Conservation (phyloP, 2,329 filamentous ascomycete genomes). For the Botrytis hyacinthi region DNA sequence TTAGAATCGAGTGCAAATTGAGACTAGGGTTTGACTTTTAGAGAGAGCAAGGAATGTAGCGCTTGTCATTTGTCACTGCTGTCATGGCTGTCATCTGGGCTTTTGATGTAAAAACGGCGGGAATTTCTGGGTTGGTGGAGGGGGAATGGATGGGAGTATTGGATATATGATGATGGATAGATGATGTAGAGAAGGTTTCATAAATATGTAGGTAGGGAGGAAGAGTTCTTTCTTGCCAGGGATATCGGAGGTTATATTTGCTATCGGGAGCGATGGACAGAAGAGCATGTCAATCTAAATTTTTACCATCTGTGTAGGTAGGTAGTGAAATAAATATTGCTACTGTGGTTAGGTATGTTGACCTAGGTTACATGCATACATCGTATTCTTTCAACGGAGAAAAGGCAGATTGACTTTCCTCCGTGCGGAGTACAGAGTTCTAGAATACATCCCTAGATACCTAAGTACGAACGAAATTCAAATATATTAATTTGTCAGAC, state of each 20-base stretch:
- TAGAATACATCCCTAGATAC: background rate
- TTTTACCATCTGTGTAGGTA: background rate
- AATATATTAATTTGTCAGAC: background rate
- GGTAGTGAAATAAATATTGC: background rate
- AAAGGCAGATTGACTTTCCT: background rate
- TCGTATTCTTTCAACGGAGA: background rate
- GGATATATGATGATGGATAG: background rate
- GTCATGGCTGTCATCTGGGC: no score
- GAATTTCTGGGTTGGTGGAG: background rate
- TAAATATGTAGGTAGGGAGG: background rate
- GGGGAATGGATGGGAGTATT: background rate
- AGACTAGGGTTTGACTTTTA: background rate
- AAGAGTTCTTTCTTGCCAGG: background rate
- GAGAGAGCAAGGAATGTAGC: background rate
- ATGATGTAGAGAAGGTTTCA: background rate
- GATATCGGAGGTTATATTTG: background rate
- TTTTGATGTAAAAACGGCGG: background rate
- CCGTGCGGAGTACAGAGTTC: background rate
- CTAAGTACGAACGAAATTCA: background rate
- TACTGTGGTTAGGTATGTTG: background rate
- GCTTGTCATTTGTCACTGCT: background rate
- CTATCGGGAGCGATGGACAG: background rate
- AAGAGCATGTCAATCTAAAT: background rate
- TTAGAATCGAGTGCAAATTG: no score
- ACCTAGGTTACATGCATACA: background rate